Conservation (phyloP, 2,329 filamentous ascomycete species). For the Pleoardoris graminearum region DNA sequence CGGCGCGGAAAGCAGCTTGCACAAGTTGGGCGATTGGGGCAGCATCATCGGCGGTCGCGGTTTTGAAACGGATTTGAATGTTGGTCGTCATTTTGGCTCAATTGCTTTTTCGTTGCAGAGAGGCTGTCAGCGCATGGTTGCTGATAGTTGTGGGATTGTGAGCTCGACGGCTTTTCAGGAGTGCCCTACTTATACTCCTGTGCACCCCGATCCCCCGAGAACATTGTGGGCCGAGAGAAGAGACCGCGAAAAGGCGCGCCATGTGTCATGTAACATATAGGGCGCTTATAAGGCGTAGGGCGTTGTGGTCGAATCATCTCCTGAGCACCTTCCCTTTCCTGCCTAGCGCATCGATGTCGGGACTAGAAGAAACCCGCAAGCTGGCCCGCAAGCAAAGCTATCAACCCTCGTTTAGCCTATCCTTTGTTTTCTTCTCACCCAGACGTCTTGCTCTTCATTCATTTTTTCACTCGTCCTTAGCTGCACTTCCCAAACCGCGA, state of each 20-base stretch:
- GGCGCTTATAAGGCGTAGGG: background rate
- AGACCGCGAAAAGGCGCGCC: background rate
- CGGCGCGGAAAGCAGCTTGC: conserved; percentile 4
- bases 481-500: conserved; percentile 68
- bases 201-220: background rate
- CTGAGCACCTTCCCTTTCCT: background rate
- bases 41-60: conserved; percentile 1
- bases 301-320: background rate
- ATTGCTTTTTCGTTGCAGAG: background rate
- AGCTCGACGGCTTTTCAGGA: too few relatives aligned
- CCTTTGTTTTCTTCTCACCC: conserved; percentile 42
- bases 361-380: too few relatives aligned
- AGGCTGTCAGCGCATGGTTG: background rate
- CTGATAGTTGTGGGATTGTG: background rate
- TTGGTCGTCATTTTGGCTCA: background rate
- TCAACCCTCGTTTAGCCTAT: conserved; percentile 22
- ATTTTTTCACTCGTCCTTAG: conserved; percentile 38
- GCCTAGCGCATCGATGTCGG: too few relatives aligned
- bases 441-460: conserved; percentile 20
- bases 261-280: background rate
- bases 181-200: background rate
- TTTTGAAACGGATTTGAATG: background rate
- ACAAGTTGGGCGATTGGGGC: conserved; percentile 1
- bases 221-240: background rate
- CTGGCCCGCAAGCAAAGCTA: background rate